Evolutionary conservation across 1,284 basidiomycete species (phyloP), one percentile per base, ranked within the genome.

Genomic region (Cryptococcus amylolentus): DNA sequence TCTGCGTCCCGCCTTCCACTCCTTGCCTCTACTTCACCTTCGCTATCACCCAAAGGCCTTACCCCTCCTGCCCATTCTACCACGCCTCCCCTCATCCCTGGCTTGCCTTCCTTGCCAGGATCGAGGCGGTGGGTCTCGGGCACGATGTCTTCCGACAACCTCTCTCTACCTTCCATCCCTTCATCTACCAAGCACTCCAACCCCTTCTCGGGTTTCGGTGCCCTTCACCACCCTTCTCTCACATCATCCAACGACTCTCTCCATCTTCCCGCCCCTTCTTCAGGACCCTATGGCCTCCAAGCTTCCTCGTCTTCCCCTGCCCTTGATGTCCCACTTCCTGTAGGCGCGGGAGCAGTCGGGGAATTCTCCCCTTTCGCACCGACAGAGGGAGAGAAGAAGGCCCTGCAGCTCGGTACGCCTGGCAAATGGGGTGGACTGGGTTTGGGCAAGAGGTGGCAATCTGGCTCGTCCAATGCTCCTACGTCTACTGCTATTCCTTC

Each of bases 311-410:
- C 31, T 35, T 35, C 31, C 31, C 31, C 31, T 35, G 31, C 31
- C 10, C 31, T 35, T 10, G 31, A 35, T 10, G 31, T 10, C 10
- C 31, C 31, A 10, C 31, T 35, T 35, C 31, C 31, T 35, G 31
- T 35, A 55, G 41, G 39, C 58, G 16, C 31, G 7, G 31, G 31
- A 5, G 41, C 41, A 23, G 41, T n/a, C 20, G 63, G 63, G 12
- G 68, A 67, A 53, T 64, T 64, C 44, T 68, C 66, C 20, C 67
- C 73, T 4, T 77, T 77, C 46, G 72, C 75, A 3, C 75, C 75
- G 9, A 71, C 69, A 20, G 71, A 69, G 2, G 67, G 63, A 13
- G 75, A 77, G 62, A 75, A 77, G 64, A 68, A 70, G 51, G 70
- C 70, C 26, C 63, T 77, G 59, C 61, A 7, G 54, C 18, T 46